A percentile compares a stretch with the other conserved stretches of the same genome.
These are phyloP conservation scores for Wickerhamiella cacticola DNA, from an alignment of 805 yeast species.

Conservation along the genomic window DNA sequence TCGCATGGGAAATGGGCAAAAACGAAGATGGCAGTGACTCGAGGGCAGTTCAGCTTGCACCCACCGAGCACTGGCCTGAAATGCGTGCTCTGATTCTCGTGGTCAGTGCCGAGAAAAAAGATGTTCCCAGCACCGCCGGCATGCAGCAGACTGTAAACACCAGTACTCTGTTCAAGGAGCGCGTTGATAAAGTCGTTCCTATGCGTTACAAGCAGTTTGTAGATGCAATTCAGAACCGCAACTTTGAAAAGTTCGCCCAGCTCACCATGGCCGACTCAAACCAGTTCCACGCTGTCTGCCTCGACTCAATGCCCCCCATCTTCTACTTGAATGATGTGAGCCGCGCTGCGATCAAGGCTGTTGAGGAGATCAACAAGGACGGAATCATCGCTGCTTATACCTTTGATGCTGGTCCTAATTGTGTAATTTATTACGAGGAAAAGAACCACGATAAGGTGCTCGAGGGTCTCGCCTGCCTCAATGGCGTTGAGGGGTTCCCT, in stretches of 20 bases:
- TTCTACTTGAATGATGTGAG: slow-evolving; percentile 89
- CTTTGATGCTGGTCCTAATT: slow-evolving; percentile 98
- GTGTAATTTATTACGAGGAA: slow-evolving; percentile 79
- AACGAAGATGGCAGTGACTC: slow-evolving; percentile 75
- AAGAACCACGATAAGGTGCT: slow-evolving; percentile 63
- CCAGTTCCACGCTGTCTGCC: slow-evolving; percentile 95
- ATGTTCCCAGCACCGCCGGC: slow-evolving; percentile 87
- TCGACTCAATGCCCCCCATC: slow-evolving; percentile 92
- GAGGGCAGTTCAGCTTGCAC: slow-evolving; percentile 84
- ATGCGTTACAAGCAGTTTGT: slow-evolving; percentile 73
- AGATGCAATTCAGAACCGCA: slow-evolving; percentile 54
- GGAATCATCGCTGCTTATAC: slow-evolving; percentile 86
- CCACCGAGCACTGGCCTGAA: slow-evolving; percentile 75
- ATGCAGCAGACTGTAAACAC: slow-evolving; percentile 93
- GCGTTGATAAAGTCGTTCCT: slow-evolving; percentile 78
- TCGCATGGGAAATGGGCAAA: slow-evolving; percentile 97
- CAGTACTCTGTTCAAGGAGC: slow-evolving; percentile 70
- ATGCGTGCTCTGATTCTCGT: slow-evolving; percentile 89
- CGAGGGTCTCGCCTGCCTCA: slow-evolving; percentile 47
- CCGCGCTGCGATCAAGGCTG: slow-evolving; percentile 61
- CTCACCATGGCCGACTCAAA: slow-evolving; percentile 94
- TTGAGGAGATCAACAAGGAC: slow-evolving; percentile 61
- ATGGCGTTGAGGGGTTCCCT: slow-evolving; percentile 52
- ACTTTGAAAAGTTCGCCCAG: slow-evolving; percentile 72
- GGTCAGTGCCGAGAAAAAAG: slow-evolving; percentile 87